Evolutionary conservation across 2,329 filamentous ascomycete genomes (phyloP), one percentile per base, ranked within the genome.

Genomic region (Zymoseptoria tritici): DNA sequence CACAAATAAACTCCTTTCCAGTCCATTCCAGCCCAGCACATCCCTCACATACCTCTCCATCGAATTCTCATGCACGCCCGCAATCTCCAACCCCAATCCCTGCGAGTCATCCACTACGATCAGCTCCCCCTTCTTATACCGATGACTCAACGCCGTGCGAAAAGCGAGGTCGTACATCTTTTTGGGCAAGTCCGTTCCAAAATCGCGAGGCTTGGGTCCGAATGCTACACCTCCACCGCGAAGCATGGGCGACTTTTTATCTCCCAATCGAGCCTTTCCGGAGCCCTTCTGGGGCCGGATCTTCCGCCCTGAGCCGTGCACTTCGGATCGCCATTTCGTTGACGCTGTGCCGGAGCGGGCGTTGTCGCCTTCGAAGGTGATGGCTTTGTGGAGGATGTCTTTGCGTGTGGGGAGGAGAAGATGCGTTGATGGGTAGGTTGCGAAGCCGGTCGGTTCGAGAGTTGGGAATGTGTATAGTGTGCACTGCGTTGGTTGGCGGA

Each of bases 161-260:
- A 91, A 97, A 9, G 94, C 94, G 68, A 95, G 82, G 76, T 97
- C 92, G 78, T 99, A 99, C 54, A 96, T 85, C 79, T 97, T 97
- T 72, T 83, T 83, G 68, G 88, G 91, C 58, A 99, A 80, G 16
- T 83, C 83, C 21, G 92, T 95, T 61, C 85, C 84, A 72, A 99
- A 99, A 77, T 97, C 91, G 73, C 94, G 84, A 24, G 92, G 92
- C 68, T 92, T 87, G 26, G 94, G 94, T n/a, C 94, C 94, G 71
- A 91, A 90, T 0, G 86, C 80, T 68, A 95, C 93, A 76, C 91
- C 93, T 75, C 94, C 94, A 65, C 94, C 94, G 63, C 82, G 82
- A 50, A 91, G 77, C 74, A 95, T 83, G 2, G 94, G 94, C 52
- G 86, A 91, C 76, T 96, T 91, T 72, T 83, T 87, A 71, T 86